Percentiles rank a stretch among this genome's conserved stretches.
phyloP scores from a whole-genome alignment of 805 yeast genomes.

The Metschnikowia arizonensis region DNA sequence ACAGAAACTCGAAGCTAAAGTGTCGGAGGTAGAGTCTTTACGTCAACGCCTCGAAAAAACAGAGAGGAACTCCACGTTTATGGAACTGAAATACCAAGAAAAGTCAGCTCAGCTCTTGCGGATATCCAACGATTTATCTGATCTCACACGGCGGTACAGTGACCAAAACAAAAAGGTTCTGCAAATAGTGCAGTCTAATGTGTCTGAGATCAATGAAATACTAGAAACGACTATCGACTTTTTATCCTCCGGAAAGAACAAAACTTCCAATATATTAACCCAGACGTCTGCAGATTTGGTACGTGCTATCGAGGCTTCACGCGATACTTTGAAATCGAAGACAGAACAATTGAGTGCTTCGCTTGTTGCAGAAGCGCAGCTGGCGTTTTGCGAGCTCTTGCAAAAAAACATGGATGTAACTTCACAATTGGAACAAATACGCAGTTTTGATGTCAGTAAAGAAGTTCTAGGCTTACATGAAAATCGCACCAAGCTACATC shows the following conservation, averaged over 20 bases:
- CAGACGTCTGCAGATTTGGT: neutral
- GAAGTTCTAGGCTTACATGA: neutral
- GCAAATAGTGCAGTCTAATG: slow-evolving; percentile 2
- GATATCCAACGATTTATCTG: neutral
- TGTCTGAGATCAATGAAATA: neutral
- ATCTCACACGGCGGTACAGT: neutral
- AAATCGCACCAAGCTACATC: neutral
- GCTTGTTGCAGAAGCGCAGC: neutral
- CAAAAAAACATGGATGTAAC: neutral
- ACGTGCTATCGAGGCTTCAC: neutral
- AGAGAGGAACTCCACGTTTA: neutral
- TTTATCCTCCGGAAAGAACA: neutral
- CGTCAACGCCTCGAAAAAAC: neutral
- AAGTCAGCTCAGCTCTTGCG: neutral
- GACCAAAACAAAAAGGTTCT: slow-evolving; percentile 3
- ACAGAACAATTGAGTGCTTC: neutral
- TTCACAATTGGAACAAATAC: neutral
- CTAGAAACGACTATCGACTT: neutral
- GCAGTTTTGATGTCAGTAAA: neutral
- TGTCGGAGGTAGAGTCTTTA: neutral
- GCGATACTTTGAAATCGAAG: neutral
- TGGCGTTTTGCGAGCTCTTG: neutral
- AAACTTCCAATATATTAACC: neutral
- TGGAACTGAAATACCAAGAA: neutral
- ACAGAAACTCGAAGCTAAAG: neutral